phyloP scores from a whole-genome alignment of 1,284 basidiomycete genomes.

The Irpex lacteus region DNA sequence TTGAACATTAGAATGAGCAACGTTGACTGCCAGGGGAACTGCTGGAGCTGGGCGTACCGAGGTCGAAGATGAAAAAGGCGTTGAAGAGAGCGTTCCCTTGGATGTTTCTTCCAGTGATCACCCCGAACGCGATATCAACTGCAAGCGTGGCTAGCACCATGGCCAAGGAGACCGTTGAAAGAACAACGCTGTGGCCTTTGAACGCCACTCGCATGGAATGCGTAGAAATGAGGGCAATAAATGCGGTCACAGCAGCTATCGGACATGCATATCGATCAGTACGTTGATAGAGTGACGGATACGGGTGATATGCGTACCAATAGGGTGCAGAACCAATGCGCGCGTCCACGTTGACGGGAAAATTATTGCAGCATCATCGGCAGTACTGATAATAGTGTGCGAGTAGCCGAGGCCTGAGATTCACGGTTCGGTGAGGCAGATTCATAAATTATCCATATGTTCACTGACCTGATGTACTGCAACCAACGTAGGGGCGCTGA shows the following conservation, averaged over 20 bases:
- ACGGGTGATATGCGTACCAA: not conserved
- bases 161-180: not conserved
- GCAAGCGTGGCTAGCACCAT: not conserved
- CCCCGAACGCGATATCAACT: not conserved
- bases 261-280: not conserved
- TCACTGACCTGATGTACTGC: not conserved
- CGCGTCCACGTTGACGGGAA: not conserved
- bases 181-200: not conserved
- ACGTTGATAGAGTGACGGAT: not conserved
- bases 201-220: not conserved
- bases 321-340: not conserved
- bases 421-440: not conserved
- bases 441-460: not conserved
- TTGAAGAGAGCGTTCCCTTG: not conserved
- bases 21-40: not conserved
- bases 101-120: not conserved
- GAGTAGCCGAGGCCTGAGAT: not conserved
- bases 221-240: not conserved
- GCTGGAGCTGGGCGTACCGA: not conserved
- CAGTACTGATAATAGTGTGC: not conserved
- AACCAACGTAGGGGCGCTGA: not conserved
- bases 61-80: not conserved
- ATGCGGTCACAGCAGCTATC: not conserved
- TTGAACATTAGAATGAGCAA: not conserved
- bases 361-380: not conserved